Evolutionary conservation across 441 rosid genomes (phyloP), one percentile per base, ranked within the genome.

Genomic region (Theobroma grandiflorum): DNA sequence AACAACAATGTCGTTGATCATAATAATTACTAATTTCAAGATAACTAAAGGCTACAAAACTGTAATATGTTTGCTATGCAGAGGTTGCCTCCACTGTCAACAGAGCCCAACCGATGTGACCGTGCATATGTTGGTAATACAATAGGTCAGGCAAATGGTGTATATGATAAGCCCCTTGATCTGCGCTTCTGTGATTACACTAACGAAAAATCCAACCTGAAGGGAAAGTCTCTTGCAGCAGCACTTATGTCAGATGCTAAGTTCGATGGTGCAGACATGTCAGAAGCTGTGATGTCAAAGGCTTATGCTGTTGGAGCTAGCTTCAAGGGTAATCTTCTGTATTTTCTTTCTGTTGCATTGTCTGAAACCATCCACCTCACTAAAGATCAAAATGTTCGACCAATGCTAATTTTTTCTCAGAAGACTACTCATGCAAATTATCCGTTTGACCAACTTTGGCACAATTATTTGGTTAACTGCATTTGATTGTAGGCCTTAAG

Each of bases 251-350:
- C 98, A 0, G 95, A 84, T 11, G 99, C 98, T 76, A 95, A 95
- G 88, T 95, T 95, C 69, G 99, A 95, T 86, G 99, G 98, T 75
- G 99, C 98, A 9, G 97, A 95, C 78, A 95, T 94, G 97, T 35
- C 98, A 8, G 98, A 95, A 85, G 98, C 92, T 11, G 93, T 95
- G n/a, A 95, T 95, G 98, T 95, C 98, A 18, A 95, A 95, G 88
- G 99, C 98, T 74, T 94, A 90, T 68, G 99, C 99, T 55, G 99
- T 88, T 11, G 97, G 93, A 85, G 98, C 99, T 78, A 95, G 99
- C 89, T 94, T 95, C 86, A 90, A 90, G 72, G 98, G 98, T 93
- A 87, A 90, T 71, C 42, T 74, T 35, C 65, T 50, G 5, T 33
- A 61, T 69, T 22, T 43, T 40, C 47, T 63, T 70, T 38, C 4